phyloP scores from a whole-genome alignment of 768 basidiomycete species.

The Megacollybia marginata region DNA sequence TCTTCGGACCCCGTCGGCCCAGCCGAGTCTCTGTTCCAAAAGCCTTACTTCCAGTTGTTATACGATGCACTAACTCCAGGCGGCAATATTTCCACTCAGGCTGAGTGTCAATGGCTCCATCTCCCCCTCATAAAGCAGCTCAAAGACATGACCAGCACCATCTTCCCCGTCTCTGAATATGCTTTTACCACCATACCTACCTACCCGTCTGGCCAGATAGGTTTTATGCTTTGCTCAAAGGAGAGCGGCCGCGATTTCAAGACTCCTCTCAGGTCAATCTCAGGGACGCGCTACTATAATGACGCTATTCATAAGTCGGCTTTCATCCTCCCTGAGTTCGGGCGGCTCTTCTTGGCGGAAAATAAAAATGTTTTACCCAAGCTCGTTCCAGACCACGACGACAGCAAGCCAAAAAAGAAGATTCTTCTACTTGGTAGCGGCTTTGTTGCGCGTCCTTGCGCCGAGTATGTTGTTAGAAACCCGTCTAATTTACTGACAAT shows the following conservation, averaged over 20 bases:
- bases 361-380: conserved; percentile 63
- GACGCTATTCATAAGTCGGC: conserved; percentile 70
- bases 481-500: conserved; percentile 81
- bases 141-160: conserved; percentile 51
- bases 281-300: conserved; percentile 80
- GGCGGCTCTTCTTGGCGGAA: conserved; percentile 64
- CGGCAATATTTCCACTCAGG: conserved; percentile 93
- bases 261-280: conserved; percentile 66
- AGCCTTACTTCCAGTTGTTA: conserved; percentile 93
- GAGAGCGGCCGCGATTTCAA: conserved; percentile 61
- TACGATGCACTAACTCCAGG: conserved; percentile 85
- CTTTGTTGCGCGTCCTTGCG: conserved; percentile 93
- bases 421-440: conserved; percentile 91
- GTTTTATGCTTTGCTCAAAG: conserved; percentile 87
- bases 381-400: conserved; percentile 58
- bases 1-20: conserved; percentile 98
- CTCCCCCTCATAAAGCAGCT: conserved; percentile 78
- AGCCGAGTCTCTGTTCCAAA: conserved; percentile 89
- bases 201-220: conserved; percentile 98
- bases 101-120: conserved; percentile 94
- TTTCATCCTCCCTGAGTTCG: conserved; percentile 93
- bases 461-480: conserved; percentile 83
- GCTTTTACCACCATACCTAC: conserved; percentile 96
- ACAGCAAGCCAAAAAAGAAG: conserved; percentile 44
- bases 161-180: conserved; percentile 84